Base-by-base conservation (phyloP, 305 asterid genomes). In the Solanum hybrid region DNA sequence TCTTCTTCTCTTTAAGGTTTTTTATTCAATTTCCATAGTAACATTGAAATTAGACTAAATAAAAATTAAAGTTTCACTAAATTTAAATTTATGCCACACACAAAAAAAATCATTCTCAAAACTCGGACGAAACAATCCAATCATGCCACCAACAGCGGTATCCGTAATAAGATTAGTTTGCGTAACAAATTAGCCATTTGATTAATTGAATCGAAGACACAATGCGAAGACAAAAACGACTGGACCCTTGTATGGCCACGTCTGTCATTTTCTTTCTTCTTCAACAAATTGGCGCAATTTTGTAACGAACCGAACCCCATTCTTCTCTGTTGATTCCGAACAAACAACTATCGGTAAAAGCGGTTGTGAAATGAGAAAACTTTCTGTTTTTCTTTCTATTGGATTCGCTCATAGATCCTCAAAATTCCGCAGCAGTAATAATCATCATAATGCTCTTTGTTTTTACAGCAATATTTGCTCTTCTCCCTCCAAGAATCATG, bases 381-480 rank as follows among this genome's bases (percentile, higher is more conserved):
- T 96, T 41, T 82, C 90, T 13, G 88, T 93, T 89, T 89, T 89
- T 45, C 36, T 93, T 88, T 86, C 91, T 90, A 39, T 85, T 77
- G 92, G 92, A 76, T 90, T 93, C 32, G 90, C 87, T 89, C 85
- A 72, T 89, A 94, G 85, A 15, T 88, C 92, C 87, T 79, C 90
- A 27, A 92, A 92, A 90, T 86, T 93, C 39, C 83, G 91, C 27
- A 45, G 89, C 76, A 15, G 75, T 75, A 83, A 5, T 15, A 24
- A 14, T 12, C 41, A n/a, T 26, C 75, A 6, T 73, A 79, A 90
- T 90, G 92, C 90, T 75, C 82, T 90, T 29, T 94, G 95, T 22
- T 89, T 92, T 87, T 95, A 94, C 94, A 93, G 90, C 91, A 93
- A 94, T 51, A 51, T 17, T 94, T 94, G 89, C 88, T 79, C 93